Evolutionary conservation across 2,329 filamentous ascomycete genomes (phyloP), one percentile per base, ranked within the genome.

Genomic region (Diaporthe humulicola): DNA sequence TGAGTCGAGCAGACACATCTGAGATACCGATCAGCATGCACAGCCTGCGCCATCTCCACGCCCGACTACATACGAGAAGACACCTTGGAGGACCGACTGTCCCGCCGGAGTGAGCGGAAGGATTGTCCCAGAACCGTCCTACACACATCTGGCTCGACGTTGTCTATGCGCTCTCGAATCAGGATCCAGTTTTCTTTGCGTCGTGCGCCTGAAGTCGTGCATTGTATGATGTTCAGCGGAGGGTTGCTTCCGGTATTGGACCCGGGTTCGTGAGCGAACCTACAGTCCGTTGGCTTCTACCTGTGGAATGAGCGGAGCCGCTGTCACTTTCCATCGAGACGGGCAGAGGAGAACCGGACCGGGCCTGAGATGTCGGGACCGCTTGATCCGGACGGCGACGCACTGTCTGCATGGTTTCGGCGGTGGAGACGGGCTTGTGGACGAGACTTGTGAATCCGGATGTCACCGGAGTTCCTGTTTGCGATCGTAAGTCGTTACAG

Each of bases 1-100:
- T 28, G 61, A 67, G 17, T 52, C 30, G 14, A 22, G 22, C 42
- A n/a, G n/a, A 66, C 28, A 30, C 14, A 52, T 52, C 45, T 67
- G 61, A 67, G 61, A 52, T 52, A 30, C 19, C 61, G 45, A 67
- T 52, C 61, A 52, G 61, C 61, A 52, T 67, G 45, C 61, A 67
- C 61, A 38, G 61, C 61, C 61, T 52, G 45, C 30, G 3, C 45
- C 61, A 38, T 10, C 45, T 52, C 61, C 45, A 38, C 61, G 61
- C 45, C 61, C 61, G 61, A 10, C 61, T 45, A 33, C 30, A 45
- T 45, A 33, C 30, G 61, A n/a, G 45, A 30, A 67, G 33, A 52
- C 45, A 52, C 45, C 45, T 67, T 28, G 61, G 61, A 45, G 38
- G 7, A 30, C 3, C 45, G 25, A 9, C 25, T 30, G 25, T 17